Evolutionary conservation across 768 basidiomycete genomes (phyloP).

Genomic region (Roridomyces roridus): DNA sequence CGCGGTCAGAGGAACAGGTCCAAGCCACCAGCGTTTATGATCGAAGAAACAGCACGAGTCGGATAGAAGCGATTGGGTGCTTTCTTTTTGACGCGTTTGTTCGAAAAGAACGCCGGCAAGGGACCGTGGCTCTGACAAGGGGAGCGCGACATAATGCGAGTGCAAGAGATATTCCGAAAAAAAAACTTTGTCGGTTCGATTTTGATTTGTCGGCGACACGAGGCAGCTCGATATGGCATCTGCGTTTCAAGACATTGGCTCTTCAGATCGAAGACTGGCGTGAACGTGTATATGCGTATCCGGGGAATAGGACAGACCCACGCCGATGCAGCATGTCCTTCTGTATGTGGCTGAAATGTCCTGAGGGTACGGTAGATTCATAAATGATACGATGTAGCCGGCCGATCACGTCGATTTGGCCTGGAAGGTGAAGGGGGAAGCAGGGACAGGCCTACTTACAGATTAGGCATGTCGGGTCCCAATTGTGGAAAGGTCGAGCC

Average conservation of each 20-base stretch:
- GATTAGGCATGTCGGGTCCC: constrained; percentile 26
- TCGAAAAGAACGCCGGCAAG: constrained; percentile 26
- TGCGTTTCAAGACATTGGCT: constrained; percentile 57
- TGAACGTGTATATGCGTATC: constrained; percentile 72
- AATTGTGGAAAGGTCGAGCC: constrained; percentile 11
- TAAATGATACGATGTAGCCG: constrained; percentile 13
- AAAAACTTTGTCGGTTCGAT: constrained; percentile 22
- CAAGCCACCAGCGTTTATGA: constrained; percentile 66
- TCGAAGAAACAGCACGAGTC: constrained; percentile 72
- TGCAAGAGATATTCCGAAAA: constrained; percentile 21
- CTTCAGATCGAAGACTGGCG: constrained; percentile 45
- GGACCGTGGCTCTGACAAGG: constrained; percentile 20
- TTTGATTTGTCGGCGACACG: constrained; percentile 34
- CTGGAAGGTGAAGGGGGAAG: neutral
- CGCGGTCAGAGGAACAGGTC: constrained; percentile 77
- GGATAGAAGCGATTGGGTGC: constrained; percentile 54
- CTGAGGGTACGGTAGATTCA: constrained; percentile 57
- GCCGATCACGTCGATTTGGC: constrained; percentile 27
- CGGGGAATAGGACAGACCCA: constrained; percentile 67
- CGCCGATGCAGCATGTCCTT: constrained; percentile 68
- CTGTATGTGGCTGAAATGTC: constrained; percentile 62
- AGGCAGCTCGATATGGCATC: constrained; percentile 63
- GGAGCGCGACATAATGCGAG: constrained; percentile 13
- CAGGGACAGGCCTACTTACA: constrained; percentile 27
- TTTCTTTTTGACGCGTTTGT: constrained; percentile 34